Evolutionary conservation across 2,329 filamentous ascomycete species (phyloP).

Genomic region (Sclerotinia minor): DNA sequence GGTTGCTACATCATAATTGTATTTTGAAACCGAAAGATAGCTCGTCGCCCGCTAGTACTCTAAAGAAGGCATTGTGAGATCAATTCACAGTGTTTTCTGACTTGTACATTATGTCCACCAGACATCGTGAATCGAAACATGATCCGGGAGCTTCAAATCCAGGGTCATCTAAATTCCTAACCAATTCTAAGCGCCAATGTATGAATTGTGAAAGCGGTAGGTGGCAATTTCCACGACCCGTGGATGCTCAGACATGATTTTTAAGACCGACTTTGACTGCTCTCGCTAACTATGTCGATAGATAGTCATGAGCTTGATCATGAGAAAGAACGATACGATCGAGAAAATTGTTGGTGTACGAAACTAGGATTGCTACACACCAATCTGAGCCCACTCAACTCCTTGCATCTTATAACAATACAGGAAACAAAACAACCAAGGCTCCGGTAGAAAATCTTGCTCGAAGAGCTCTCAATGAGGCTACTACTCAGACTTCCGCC

Average conservation of each 20-base stretch:
- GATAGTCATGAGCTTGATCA: not conserved
- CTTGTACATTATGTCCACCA: not conserved
- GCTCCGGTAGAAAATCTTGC: not conserved
- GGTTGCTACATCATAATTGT: no score
- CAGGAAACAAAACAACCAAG: not conserved
- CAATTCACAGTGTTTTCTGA: no score
- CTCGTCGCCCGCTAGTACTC: no score
- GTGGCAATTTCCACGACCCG: not conserved
- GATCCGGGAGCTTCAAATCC: not conserved
- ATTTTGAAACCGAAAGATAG: no score
- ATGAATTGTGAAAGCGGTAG: not conserved
- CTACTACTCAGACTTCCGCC: not conserved
- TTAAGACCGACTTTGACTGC: not conserved
- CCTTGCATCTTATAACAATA: not conserved
- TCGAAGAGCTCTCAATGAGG: not conserved
- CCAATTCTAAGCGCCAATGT: not conserved
- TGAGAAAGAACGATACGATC: not conserved
- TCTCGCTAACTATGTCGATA: not conserved
- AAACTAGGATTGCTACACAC: not conserved
- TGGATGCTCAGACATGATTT: not conserved
- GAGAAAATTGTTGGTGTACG: not conserved
- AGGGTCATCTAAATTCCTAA: not conserved
- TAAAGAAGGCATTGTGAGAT: no score
- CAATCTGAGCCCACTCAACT: not conserved
- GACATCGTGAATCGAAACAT: not conserved